phyloP scores from a whole-genome alignment of 768 basidiomycete genomes.

The Wakefieldia striispora region DNA sequence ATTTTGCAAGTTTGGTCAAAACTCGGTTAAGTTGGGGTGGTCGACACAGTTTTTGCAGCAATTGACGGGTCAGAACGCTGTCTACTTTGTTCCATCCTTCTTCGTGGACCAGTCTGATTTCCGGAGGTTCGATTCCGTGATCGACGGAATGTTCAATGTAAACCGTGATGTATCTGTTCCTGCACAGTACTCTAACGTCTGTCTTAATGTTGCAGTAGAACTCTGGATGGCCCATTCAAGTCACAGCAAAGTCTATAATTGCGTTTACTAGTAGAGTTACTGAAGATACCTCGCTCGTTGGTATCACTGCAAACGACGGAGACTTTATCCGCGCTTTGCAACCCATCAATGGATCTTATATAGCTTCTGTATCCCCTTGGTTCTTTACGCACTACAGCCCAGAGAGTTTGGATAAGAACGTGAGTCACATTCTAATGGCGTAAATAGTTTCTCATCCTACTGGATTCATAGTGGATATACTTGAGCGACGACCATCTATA shows the following conservation, averaged over 20 bases:
- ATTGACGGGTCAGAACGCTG: constrained; percentile 41
- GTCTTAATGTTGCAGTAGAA: constrained; percentile 56
- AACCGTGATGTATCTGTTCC: constrained; percentile 6
- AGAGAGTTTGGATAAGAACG: constrained; percentile 72
- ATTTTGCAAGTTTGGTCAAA: constrained; percentile 62
- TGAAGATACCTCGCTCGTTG: constrained; percentile 43
- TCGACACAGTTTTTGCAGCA: constrained; percentile 47
- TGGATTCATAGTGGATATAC: constrained; percentile 55
- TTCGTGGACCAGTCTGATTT: constrained; percentile 56
- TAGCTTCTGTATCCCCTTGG: constrained; percentile 65
- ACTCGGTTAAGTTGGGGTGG: constrained; percentile 55
- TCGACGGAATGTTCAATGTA: constrained; percentile 63
- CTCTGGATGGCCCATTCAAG: constrained; percentile 70
- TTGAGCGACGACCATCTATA: constrained; percentile 69
- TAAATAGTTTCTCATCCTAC: constrained; percentile 24
- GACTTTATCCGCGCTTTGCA: constrained; percentile 25
- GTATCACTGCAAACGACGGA: neutral
- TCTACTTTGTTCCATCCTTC: constrained; percentile 70
- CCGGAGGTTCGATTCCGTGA: constrained; percentile 45
- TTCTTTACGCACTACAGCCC: constrained; percentile 78
- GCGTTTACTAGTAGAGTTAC: constrained; percentile 1
- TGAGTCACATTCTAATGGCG: constrained; percentile 27
- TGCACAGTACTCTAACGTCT: constrained; percentile 52
- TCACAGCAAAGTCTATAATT: constrained; percentile 35
- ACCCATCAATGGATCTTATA: constrained; percentile 39